phyloP scores from a whole-genome alignment of 768 basidiomycete genomes.

The Suillus paluster region DNA sequence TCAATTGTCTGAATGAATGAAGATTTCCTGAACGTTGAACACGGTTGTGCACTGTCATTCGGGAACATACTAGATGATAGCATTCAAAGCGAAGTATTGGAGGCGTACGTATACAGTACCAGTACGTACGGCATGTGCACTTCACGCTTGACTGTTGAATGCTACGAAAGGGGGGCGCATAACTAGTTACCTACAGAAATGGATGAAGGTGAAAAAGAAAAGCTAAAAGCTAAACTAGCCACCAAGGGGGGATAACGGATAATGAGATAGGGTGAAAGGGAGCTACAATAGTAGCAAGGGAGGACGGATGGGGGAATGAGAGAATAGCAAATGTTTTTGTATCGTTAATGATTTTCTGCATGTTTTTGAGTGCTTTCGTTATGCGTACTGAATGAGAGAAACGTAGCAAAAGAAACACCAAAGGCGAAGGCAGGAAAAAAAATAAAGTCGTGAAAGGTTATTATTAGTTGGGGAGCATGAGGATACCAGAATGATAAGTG shows the following conservation, averaged over 20 bases:
- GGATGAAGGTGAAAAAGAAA: slow-evolving; percentile 28
- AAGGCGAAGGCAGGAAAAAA: slow-evolving; percentile 31
- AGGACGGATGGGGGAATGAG: slow-evolving; percentile 17
- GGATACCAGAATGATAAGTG: slow-evolving; percentile 32
- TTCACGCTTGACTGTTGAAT: slow-evolving; percentile 12
- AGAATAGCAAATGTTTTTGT: slow-evolving; percentile 53
- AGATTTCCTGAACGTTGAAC: no score
- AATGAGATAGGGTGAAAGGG: background rate
- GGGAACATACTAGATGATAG: background rate
- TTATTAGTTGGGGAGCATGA: slow-evolving; percentile 40
- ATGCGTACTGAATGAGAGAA: slow-evolving; percentile 35
- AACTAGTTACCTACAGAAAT: slow-evolving; percentile 51
- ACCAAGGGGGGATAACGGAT: slow-evolving; percentile 27
- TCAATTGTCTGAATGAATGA: slow-evolving; percentile 3
- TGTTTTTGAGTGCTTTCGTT: slow-evolving; percentile 41
- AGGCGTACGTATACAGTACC: background rate
- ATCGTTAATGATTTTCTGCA: slow-evolving; percentile 39
- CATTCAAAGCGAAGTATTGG: slow-evolving; percentile 3
- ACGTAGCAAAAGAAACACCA: slow-evolving; percentile 42
- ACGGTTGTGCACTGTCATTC: background rate
- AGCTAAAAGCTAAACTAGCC: slow-evolving; percentile 22
- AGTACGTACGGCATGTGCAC: background rate
- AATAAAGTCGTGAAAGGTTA: slow-evolving; percentile 42
- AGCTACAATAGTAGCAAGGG: slow-evolving; percentile 12
- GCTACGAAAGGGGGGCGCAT: slow-evolving; percentile 26